These are phyloP conservation scores for Hypericum perforatum DNA, from an alignment of 345 rosid genomes.

Conservation along the genomic window DNA sequence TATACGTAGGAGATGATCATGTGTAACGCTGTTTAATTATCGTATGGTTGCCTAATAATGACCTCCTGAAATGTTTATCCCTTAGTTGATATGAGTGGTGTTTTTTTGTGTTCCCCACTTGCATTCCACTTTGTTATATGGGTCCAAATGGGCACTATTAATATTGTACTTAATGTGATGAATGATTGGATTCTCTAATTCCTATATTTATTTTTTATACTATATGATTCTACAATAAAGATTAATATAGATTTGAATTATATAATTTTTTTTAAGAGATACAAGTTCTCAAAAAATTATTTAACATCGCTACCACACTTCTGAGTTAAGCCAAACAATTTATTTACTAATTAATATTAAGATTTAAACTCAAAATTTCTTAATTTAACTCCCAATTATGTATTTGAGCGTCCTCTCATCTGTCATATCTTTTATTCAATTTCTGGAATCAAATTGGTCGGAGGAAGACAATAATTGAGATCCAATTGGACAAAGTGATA, in stretches of 20 bases:
- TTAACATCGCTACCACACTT: too few species aligned
- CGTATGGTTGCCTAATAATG: constrained; percentile 17
- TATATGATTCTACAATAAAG: too few species aligned
- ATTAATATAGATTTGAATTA: too few species aligned
- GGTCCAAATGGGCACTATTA: not conserved
- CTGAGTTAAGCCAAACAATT: too few species aligned
- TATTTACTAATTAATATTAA: too few species aligned
- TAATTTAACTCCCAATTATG: too few species aligned
- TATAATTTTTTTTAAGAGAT: too few species aligned
- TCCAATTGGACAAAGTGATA: constrained; percentile 20
- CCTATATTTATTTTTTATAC: not conserved
- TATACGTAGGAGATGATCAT: constrained; percentile 12
- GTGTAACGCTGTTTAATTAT: constrained; percentile 6
- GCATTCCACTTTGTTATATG: not conserved
- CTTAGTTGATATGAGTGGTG: constrained; percentile 6
- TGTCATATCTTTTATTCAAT: too few species aligned
- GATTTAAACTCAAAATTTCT: too few species aligned
- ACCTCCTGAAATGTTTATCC: constrained; percentile 3
- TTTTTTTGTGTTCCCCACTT: not conserved
- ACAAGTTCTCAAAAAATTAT: too few species aligned
- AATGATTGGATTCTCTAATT: constrained; percentile 13
- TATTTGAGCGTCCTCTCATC: too few species aligned
- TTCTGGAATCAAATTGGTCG: constrained; percentile 12
- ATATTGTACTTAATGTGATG: too few species aligned
- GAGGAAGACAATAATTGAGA: constrained; percentile 13